These are phyloP conservation scores for Sechiopsis laciniata DNA, from an alignment of 306 rosid species.

Conservation along the genomic window DNA sequence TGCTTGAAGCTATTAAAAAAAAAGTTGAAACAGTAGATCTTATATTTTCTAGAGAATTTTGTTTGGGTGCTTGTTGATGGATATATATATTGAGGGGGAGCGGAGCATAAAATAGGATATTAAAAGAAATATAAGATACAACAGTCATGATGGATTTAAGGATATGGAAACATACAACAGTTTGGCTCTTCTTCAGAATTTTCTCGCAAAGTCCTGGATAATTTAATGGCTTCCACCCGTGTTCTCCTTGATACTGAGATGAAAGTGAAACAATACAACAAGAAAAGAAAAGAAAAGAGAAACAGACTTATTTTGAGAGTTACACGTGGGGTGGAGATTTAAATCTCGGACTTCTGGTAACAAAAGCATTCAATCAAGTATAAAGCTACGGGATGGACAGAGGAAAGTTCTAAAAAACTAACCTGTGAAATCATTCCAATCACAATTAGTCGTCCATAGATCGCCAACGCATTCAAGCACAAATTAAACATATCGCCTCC, in stretches of 20 bases:
- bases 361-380: neutral
- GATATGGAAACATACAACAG: constrained; percentile 63
- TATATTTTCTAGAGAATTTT: no score
- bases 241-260: constrained; percentile 90
- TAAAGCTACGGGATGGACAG: constrained; percentile 8
- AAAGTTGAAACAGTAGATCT: no score
- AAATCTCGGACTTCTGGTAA: no score
- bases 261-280: constrained; percentile 15
- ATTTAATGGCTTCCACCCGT: constrained; percentile 85
- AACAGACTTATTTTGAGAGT: no score
- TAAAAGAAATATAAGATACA: neutral
- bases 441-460: constrained; percentile 71
- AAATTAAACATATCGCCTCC: constrained; percentile 86
- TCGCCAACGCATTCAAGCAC: constrained; percentile 82
- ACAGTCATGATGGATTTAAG: neutral
- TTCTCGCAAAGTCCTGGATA: constrained; percentile 85
- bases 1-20: no score
- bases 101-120: neutral
- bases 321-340: no score
- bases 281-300: no score
- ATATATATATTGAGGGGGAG: no score
- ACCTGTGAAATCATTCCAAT: constrained; percentile 99
- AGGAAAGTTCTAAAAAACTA: constrained; percentile 8
- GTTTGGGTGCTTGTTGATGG: no score
- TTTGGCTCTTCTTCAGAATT: constrained; percentile 79